Conservation (phyloP, 106 monocot genomes). For the Allium fistulosum region DNA sequence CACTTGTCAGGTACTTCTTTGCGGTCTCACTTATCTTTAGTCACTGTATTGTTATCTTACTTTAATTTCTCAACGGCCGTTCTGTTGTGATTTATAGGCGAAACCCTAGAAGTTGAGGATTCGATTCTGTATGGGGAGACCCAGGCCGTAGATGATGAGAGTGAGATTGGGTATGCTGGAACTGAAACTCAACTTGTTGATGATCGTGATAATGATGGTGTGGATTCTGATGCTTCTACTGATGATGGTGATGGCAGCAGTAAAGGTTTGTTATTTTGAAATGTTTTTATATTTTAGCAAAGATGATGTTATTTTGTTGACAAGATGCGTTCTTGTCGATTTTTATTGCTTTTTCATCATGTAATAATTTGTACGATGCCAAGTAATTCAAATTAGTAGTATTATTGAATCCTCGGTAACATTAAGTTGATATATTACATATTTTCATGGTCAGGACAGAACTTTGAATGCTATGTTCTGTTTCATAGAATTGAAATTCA, state of each 20-base stretch:
- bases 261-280: slow-evolving; percentile 5
- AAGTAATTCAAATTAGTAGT: no score
- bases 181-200: slow-evolving; percentile 10
- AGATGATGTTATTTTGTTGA: not conserved
- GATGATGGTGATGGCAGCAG: slow-evolving; percentile 1
- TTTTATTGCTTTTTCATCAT: no score
- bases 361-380: no score
- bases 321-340: not conserved
- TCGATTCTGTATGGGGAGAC: slow-evolving; percentile 13
- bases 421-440: no score
- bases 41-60: no score
- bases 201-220: slow-evolving; percentile 2
- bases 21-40: not conserved
- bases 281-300: not conserved
- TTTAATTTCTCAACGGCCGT: not conserved
- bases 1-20: not conserved
- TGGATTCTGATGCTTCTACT: not conserved
- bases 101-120: slow-evolving; percentile 12
- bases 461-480: no score
- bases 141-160: slow-evolving; percentile 14
- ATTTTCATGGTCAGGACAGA: no score
- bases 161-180: not conserved
- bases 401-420: no score
- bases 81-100: not conserved
- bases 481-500: no score